Base-by-base conservation (phyloP, 495 filamentous ascomycete species). In the Neurospora sp. region DNA sequence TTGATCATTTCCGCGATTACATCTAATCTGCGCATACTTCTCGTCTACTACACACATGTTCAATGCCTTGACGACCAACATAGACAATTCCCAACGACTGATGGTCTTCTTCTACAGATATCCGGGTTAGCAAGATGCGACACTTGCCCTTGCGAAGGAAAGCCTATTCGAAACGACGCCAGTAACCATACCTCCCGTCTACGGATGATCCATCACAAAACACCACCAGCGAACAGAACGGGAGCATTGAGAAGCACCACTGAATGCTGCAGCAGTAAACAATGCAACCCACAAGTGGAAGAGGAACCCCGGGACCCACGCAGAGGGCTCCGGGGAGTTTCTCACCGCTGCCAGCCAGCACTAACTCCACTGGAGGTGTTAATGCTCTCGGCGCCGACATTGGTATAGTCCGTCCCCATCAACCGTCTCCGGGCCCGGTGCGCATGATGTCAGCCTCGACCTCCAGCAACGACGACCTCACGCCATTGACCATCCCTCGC, bases 301-400 rank as follows among this genome's bases (percentile, higher is more conserved):
- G 85, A 66, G 54, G 27, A 35, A 66, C 54, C 54, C 54, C 54
- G 27, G 54, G 27, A 81, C 78, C 82, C 77, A 80, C 83, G 74
- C 81, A 77, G 74, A 79, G 86, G 78, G 83, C 83, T 71, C 86
- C 86, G 42, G 87, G 86, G 77, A 86, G 85, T 82, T 89, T 88
- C 82, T 88, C 86, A 70, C 85, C 87, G 75, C 80, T 87, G 66
- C 80, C 85, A 38, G 71, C 77, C 11, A 75, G 46, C 73, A 75
- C 54, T 35, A 66, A 66, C 54, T 66, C 54, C 54, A 35, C 54
- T 66, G 48, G 48, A 62, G 11, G 23, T 31, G 48, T 27, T 59
- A 54, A 54, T 27, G 46, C 46, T 5, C 44, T n/a, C 44, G 48
- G 44, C 44, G 44, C 44, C 44, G 44, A 48, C 20, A 48, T 23